A percentile compares a stretch with the other conserved stretches of the same genome.
These are phyloP conservation scores for Fraxinus cuspidata DNA, from an alignment of 257 asterid genomes.

Conservation along the genomic window DNA sequence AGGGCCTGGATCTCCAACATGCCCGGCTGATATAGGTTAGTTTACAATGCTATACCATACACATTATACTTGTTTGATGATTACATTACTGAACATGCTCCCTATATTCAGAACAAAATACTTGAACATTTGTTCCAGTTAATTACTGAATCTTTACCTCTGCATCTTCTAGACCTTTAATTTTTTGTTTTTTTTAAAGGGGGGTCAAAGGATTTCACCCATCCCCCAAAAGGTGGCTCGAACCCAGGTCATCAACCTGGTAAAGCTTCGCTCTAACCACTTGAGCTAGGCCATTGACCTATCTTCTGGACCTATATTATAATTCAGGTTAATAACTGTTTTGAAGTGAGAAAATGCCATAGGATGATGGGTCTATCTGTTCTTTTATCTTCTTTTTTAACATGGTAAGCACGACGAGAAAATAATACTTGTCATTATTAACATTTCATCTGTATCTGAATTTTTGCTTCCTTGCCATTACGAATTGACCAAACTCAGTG, in stretches of 20 bases:
- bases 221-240: too few species aligned
- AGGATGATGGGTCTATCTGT: not conserved
- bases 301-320: not conserved
- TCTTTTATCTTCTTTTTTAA: not conserved
- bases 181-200: too few species aligned
- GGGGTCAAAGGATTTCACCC: too few species aligned
- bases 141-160: not conserved
- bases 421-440: not conserved
- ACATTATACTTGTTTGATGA: not conserved
- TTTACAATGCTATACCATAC: not conserved
- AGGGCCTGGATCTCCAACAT: constrained; percentile 96
- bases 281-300: too few species aligned
- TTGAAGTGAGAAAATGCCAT: not conserved
- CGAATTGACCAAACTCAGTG: not conserved
- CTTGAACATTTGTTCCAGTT: not conserved
- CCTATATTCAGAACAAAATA: not conserved
- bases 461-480: not conserved
- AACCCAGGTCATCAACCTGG: too few species aligned
- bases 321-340: not conserved
- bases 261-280: too few species aligned
- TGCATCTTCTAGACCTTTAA: not conserved
- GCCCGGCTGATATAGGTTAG: constrained; percentile 88
- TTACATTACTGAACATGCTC: not conserved
- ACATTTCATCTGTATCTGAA: not conserved
- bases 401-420: not conserved